Conservation (phyloP, 176 grass and related monocot genomes). For the Paspalum notatum region DNA sequence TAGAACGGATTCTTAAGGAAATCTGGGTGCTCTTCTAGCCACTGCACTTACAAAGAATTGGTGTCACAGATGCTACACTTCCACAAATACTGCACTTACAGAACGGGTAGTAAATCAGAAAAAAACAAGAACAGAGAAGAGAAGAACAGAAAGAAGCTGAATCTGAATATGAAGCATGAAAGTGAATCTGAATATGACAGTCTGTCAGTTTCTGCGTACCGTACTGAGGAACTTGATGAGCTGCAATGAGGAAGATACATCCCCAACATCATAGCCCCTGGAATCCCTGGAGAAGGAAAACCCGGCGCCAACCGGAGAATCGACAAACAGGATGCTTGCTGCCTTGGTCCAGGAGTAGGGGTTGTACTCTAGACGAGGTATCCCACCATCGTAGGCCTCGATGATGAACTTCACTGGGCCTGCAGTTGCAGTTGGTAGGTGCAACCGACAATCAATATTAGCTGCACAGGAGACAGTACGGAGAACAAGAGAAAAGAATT, state of each 20-base stretch:
- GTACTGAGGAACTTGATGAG: constrained; percentile 28
- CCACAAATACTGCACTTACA: too few relatives aligned
- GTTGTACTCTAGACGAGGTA: constrained; percentile 31
- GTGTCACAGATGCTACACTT: neutral
- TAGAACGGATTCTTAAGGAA: constrained; percentile 47
- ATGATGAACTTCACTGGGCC: constrained; percentile 29
- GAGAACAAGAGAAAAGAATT: neutral
- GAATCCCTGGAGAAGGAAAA: constrained; percentile 35
- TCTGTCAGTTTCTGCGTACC: neutral
- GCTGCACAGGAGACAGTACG: too few relatives aligned
- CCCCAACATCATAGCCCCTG: constrained; percentile 33
- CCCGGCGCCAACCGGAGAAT: constrained; percentile 41
- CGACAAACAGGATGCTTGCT: constrained; percentile 33
- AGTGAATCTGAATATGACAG: neutral
- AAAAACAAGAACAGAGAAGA: neutral
- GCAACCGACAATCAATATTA: neutral
- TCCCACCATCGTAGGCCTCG: constrained; percentile 22
- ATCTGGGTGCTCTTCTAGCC: constrained; percentile 40
- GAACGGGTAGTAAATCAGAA: too few relatives aligned
- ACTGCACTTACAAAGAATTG: neutral
- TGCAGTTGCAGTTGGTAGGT: neutral
- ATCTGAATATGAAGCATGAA: too few relatives aligned
- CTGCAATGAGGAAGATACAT: constrained; percentile 4
- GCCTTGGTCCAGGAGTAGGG: constrained; percentile 43
- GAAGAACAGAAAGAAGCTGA: too few relatives aligned